Conservation (phyloP, 371 early-diverging fungal genomes). For the Coemansia sp. region DNA sequence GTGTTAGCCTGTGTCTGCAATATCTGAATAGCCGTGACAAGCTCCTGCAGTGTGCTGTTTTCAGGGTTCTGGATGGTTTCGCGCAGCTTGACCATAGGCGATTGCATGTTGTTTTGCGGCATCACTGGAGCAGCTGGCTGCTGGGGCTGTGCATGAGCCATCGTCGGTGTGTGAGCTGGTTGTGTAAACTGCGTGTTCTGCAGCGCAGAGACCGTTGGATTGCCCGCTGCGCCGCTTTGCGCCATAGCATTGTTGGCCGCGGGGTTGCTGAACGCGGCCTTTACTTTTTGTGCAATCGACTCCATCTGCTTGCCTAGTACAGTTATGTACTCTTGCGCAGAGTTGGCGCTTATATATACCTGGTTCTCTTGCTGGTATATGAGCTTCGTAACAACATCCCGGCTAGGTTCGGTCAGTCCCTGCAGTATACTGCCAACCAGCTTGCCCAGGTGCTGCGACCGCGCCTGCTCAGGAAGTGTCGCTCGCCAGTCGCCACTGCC, state of each 20-base stretch:
- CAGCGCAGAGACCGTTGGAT: slow-evolving; percentile 5
- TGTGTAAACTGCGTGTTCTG: slow-evolving; percentile 14
- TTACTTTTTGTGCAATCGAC: slow-evolving; percentile 15
- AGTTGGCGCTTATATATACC: slow-evolving; percentile 4
- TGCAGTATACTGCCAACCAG: slow-evolving; percentile 14
- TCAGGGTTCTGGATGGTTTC: slow-evolving; percentile 25
- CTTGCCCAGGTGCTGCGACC: slow-evolving; percentile 15
- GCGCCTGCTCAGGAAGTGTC: slow-evolving; percentile 16
- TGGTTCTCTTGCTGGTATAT: slow-evolving; percentile 12
- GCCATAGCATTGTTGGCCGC: slow-evolving; percentile 4
- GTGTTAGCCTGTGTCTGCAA: slow-evolving; percentile 16
- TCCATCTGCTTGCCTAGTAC: slow-evolving; percentile 6
- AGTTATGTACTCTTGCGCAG: slow-evolving; percentile 26
- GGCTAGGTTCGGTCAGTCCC: slow-evolving; percentile 11
- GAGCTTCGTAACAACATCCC: not conserved
- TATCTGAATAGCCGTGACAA: slow-evolving; percentile 11
- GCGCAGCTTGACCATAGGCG: slow-evolving; percentile 8
- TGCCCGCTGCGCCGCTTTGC: slow-evolving; percentile 11
- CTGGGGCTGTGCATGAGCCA: slow-evolving; percentile 8
- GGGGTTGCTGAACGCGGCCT: not conserved
- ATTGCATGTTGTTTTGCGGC: not conserved
- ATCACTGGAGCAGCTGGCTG: slow-evolving; percentile 2
- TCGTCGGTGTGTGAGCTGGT: not conserved
- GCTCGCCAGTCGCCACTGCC: slow-evolving; percentile 35
- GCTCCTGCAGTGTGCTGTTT: slow-evolving; percentile 15